Evolutionary conservation across 2,329 filamentous ascomycete species (phyloP).

Genomic region (Diaporthe sp.): DNA sequence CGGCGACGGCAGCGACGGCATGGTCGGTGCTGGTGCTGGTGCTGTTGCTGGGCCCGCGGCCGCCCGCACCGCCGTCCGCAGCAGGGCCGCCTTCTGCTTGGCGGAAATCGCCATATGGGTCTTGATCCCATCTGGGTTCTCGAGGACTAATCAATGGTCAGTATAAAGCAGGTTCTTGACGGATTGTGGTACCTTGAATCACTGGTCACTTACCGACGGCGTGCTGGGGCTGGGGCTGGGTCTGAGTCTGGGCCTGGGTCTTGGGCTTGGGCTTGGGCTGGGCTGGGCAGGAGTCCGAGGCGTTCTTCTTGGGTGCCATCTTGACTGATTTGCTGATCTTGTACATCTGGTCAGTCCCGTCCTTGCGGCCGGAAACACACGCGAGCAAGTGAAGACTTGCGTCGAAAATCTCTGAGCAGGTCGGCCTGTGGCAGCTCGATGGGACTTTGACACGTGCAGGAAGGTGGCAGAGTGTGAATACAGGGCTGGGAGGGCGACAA

Average conservation of each 20-base stretch:
- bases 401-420: no score
- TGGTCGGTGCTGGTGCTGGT: no score
- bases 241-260: no score
- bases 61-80: not conserved
- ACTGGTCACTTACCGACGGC: not conserved
- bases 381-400: not conserved
- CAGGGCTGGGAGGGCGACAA: not conserved
- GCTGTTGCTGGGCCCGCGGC: not conserved
- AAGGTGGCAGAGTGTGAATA: not conserved
- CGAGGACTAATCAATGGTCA: not conserved
- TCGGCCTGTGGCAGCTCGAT: not conserved
- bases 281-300: not conserved
- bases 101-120: not conserved
- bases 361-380: not conserved
- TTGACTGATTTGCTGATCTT: not conserved
- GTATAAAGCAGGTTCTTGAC: not conserved
- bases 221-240: not conserved
- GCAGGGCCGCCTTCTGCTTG: not conserved
- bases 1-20: no score
- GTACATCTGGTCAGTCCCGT: constrained; percentile 14
- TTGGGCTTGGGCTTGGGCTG: no score
- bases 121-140: not conserved
- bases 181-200: not conserved
- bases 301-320: constrained; percentile 18
- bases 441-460: not conserved